These are phyloP conservation scores for Neurospora sp. DNA, from an alignment of 2,329 filamentous ascomycete species.

Conservation along the genomic window DNA sequence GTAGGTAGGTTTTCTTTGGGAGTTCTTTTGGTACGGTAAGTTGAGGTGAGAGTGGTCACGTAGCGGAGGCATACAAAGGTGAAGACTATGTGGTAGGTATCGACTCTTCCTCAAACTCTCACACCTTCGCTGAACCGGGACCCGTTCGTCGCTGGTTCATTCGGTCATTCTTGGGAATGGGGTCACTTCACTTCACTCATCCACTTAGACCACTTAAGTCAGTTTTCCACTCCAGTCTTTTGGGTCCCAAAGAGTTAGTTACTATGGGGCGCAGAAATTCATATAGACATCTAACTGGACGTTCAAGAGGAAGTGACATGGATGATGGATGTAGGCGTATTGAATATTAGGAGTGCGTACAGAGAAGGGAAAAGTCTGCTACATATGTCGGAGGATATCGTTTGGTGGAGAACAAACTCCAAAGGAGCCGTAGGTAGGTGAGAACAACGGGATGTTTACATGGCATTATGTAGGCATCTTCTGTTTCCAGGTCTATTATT, in stretches of 20 bases:
- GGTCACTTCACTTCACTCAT: neutral
- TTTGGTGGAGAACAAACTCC: neutral
- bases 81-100: neutral
- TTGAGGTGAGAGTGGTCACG: neutral
- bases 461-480: neutral
- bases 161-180: neutral
- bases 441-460: neutral
- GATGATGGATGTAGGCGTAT: neutral
- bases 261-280: neutral
- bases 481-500: neutral
- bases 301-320: neutral
- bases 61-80: neutral
- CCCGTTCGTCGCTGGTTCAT: neutral
- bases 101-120: neutral
- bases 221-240: neutral
- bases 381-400: neutral
- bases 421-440: neutral
- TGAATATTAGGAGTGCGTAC: neutral
- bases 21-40: neutral
- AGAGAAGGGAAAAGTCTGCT: neutral
- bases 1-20: too few species aligned
- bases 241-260: neutral
- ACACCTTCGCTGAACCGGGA: neutral
- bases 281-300: neutral
- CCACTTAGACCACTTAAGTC: neutral